These are phyloP conservation scores for Fusarium tuaranense DNA, from an alignment of 2,329 filamentous ascomycete species.

Conservation along the genomic window DNA sequence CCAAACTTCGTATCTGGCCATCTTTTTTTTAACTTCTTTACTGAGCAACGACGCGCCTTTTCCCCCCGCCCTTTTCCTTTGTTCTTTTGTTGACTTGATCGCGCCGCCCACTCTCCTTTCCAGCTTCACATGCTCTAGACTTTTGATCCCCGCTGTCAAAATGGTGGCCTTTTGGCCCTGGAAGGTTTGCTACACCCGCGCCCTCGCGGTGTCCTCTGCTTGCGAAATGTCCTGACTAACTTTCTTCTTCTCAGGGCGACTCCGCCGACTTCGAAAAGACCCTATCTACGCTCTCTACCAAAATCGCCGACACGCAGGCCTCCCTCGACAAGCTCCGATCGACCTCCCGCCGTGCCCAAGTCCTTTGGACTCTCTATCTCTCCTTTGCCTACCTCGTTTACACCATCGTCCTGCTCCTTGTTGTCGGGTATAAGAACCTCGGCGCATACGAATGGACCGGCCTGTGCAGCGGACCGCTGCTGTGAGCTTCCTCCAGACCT, in stretches of 20 bases:
- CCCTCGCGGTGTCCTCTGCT: not conserved
- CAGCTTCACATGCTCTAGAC: constrained; percentile 18
- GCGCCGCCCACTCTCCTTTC: constrained; percentile 1
- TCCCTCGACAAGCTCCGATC: constrained; percentile 80
- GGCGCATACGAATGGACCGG: constrained; percentile 81
- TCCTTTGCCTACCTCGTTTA: constrained; percentile 92
- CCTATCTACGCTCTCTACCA: constrained; percentile 82
- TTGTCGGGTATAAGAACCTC: constrained; percentile 86
- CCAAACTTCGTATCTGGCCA: constrained; percentile 8
- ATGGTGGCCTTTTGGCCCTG: constrained; percentile 93
- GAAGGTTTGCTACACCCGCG: constrained; percentile 65
- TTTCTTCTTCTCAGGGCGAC: constrained; percentile 69
- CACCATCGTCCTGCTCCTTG: constrained; percentile 82
- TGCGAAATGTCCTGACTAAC: constrained; percentile 20
- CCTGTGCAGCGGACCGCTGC: constrained; percentile 79
- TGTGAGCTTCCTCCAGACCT: constrained; percentile 65
- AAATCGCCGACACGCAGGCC: constrained; percentile 81
- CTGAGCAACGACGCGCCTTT: not conserved
- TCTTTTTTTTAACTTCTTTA: not conserved
- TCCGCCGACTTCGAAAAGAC: constrained; percentile 93
- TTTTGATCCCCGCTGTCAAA: constrained; percentile 32
- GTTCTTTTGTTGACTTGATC: constrained; percentile 4
- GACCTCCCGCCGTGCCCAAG: constrained; percentile 81
- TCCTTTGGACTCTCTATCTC: constrained; percentile 90
- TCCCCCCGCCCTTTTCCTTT: not conserved